Percentiles rank a stretch among this genome's conserved stretches.
These are phyloP conservation scores for Digitaria exilis DNA, from an alignment of 202 grass and related monocot species.

Conservation along the genomic window DNA sequence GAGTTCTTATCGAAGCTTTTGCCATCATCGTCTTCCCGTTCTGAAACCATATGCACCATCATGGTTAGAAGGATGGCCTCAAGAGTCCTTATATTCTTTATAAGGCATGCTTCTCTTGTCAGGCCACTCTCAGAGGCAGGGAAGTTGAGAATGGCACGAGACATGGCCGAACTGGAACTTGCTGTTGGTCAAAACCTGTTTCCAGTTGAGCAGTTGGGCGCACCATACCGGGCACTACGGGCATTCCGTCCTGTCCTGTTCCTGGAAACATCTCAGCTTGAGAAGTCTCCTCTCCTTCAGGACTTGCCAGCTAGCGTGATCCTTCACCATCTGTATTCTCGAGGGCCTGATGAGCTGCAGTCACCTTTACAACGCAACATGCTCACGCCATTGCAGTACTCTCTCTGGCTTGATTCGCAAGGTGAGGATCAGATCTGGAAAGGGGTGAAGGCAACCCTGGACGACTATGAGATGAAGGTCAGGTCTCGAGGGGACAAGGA, in stretches of 20 bases:
- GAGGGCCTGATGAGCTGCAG: conserved; percentile 85
- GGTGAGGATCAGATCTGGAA: conserved; percentile 94
- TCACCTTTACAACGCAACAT: conserved; percentile 92
- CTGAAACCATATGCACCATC: conserved; percentile 87
- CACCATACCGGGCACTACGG: conserved; percentile 80
- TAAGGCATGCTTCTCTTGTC: conserved; percentile 92
- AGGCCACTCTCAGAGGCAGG: conserved; percentile 94
- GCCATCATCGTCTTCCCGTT: conserved; percentile 76
- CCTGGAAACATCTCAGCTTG: conserved; percentile 87
- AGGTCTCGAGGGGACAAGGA: conserved; percentile 75
- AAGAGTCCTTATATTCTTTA: conserved; percentile 88
- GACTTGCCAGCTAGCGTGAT: conserved; percentile 81
- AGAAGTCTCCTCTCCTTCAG: conserved; percentile 69
- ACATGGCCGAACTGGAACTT: conserved; percentile 95
- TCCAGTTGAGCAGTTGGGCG: conserved; percentile 94
- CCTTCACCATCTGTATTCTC: conserved; percentile 93
- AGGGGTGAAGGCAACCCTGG: conserved; percentile 86
- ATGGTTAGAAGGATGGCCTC: conserved; percentile 97
- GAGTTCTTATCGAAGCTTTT: conserved; percentile 93
- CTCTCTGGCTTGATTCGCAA: conserved; percentile 90
- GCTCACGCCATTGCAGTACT: conserved; percentile 76
- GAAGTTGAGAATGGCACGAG: conserved; percentile 93
- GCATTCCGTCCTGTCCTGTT: conserved; percentile 90
- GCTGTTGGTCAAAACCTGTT: conserved; percentile 93
- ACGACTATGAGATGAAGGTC: conserved; percentile 76